These are phyloP conservation scores for Cinchona pubescens DNA, from an alignment of 257 asterid genomes.

Conservation along the genomic window DNA sequence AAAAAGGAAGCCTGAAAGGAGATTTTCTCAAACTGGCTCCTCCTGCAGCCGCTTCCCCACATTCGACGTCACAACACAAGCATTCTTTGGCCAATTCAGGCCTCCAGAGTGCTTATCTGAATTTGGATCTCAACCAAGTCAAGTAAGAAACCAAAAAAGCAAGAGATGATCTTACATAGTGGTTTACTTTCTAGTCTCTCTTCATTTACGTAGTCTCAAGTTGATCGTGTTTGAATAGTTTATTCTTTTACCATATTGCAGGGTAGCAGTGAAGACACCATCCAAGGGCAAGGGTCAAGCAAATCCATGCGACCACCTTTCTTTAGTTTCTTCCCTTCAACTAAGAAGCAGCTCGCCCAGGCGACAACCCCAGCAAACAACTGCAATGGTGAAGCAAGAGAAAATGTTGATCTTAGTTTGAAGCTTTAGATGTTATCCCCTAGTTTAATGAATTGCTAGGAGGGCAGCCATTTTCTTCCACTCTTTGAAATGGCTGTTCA, in stretches of 20 bases:
- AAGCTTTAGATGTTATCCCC: constrained; percentile 41
- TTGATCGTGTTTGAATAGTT: constrained; percentile 10
- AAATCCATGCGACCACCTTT: constrained; percentile 29
- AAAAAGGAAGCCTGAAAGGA: constrained; percentile 42
- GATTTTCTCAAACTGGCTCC: constrained; percentile 83
- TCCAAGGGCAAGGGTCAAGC: constrained; percentile 28
- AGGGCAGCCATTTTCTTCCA: not conserved
- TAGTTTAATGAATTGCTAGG: not conserved
- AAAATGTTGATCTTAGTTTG: constrained; percentile 65
- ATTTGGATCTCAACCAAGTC: constrained; percentile 27
- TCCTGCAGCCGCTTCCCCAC: constrained; percentile 41
- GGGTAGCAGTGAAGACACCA: constrained; percentile 39
- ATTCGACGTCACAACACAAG: constrained; percentile 22
- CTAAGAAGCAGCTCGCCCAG: constrained; percentile 29
- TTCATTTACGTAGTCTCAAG: not conserved
- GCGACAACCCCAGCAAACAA: constrained; percentile 22
- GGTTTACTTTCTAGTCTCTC: not conserved
- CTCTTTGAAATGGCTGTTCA: not conserved
- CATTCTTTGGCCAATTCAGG: constrained; percentile 21
- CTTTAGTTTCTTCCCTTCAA: constrained; percentile 56
- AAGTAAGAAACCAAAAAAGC: constrained; percentile 32
- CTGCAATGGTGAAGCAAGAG: constrained; percentile 37
- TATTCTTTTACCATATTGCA: constrained; percentile 17
- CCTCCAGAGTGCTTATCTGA: constrained; percentile 20
- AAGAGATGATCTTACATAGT: not conserved